These are phyloP conservation scores for Calonectria pauciramosa DNA, from an alignment of 2,329 filamentous ascomycete genomes.

Conservation along the genomic window DNA sequence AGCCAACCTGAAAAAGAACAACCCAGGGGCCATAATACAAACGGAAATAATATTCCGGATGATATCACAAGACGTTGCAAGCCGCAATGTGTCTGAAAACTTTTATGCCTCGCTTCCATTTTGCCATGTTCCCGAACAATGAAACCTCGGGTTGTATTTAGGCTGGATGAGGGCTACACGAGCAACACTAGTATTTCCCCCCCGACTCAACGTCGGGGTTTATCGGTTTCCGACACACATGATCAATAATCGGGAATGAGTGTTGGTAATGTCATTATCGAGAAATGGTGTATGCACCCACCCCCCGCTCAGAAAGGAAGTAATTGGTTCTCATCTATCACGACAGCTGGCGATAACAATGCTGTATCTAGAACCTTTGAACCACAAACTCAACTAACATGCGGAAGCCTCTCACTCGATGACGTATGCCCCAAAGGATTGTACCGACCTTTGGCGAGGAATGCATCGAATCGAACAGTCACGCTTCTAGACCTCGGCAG, in stretches of 20 bases:
- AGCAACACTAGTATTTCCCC: background rate
- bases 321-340: background rate
- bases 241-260: background rate
- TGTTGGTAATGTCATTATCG: background rate
- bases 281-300: background rate
- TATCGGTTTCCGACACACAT: background rate
- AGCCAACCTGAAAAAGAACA: background rate
- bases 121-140: background rate
- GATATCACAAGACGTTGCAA: background rate
- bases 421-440: background rate
- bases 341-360: background rate
- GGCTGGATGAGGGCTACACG: background rate
- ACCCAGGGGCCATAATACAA: background rate
- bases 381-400: too few relatives aligned
- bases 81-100: background rate
- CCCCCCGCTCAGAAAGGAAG: background rate
- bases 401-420: background rate
- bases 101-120: background rate
- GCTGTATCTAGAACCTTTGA: background rate
- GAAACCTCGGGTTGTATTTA: background rate
- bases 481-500: background rate
- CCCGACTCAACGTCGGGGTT: background rate
- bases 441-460: background rate
- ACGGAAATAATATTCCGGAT: background rate
- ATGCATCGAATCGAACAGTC: background rate